Base-by-base conservation (phyloP, 495 filamentous ascomycete genomes). In the Polyplosphaeria fusca region DNA sequence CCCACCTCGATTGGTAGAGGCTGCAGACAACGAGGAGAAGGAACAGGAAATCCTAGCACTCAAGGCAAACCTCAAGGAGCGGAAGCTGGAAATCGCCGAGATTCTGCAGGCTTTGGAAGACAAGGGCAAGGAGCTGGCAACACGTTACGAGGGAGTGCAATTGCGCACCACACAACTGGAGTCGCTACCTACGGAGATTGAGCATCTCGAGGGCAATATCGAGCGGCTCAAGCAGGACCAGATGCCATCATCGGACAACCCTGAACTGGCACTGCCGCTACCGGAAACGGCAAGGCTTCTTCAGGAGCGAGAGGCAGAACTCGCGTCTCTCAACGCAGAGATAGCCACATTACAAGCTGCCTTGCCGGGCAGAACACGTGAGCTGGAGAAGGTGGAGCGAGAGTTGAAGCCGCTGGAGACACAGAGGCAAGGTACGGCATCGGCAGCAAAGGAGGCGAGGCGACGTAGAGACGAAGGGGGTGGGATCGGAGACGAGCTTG, bases 1-100 rank as follows among this genome's bases (percentile, higher is more conserved):
- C 51, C 88, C 90, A 30, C 92, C 91, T 0, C 76, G 89, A 13
- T 83, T 96, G 37, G 86, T 95, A 52, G 86, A 85, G 14, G 80
- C 85, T 39, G 78, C 85, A 61, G 90, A 96, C 58, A 96, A 95
- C 68, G 78, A 85, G 16, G 85, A 87, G 49, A 75, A 96, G 26
- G 91, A 95, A 68, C 78, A 75, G 39, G 71, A 82, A 55, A 78
- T 96, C 24, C 75, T 77, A 3, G 79, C 76, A 20, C 83, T 86
- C 20, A 97, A 98, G 59, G 83, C 84, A 0, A 77, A 77, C 26
- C 77, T 96, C 0, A 86, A 91, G 64, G 76, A 79, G 27, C 82
- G 85, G 57, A 98, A 98, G 72, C 77, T 79, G 23, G 86, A 92
- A 39, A 89, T 94, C 1, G 79, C 82, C n/a, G 73, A 75, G 22